These are phyloP conservation scores for Talaromyces sp. DNA, from an alignment of 2,329 filamentous ascomycete genomes.

Conservation along the genomic window DNA sequence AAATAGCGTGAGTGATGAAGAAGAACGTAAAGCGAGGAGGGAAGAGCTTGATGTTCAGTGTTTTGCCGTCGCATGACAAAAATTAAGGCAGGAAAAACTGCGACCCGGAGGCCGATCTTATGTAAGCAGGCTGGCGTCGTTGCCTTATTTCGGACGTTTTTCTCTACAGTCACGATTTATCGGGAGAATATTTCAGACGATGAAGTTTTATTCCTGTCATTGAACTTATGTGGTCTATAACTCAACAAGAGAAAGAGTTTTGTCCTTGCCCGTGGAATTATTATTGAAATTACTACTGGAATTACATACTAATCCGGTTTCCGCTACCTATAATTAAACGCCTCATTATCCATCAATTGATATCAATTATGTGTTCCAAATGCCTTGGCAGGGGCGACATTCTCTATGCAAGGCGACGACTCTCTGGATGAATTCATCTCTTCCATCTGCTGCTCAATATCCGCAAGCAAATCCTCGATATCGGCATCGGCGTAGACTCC, in stretches of 20 bases:
- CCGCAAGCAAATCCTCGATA: conserved; percentile 60
- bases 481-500: conserved; percentile 60
- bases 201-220: too few species aligned
- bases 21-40: not conserved
- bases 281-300: too few species aligned
- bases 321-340: too few species aligned
- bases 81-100: conserved; percentile 9
- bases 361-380: not conserved
- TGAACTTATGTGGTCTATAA: too few species aligned
- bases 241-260: too few species aligned
- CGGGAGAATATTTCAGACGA: not conserved
- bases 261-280: too few species aligned
- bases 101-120: conserved; percentile 7
- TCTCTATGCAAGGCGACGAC: not conserved
- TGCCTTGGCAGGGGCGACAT: not conserved
- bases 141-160: not conserved
- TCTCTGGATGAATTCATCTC: conserved; percentile 27
- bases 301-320: too few species aligned
- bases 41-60: not conserved
- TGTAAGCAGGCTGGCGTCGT: conserved; percentile 5
- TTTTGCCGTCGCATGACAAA: not conserved
- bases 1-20: not conserved
- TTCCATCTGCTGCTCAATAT: conserved; percentile 58
- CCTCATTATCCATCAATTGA: not conserved
- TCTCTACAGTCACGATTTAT: too few species aligned